Evolutionary conservation across 306 rosid genomes (phyloP).

Genomic region (Malus fusca): DNA sequence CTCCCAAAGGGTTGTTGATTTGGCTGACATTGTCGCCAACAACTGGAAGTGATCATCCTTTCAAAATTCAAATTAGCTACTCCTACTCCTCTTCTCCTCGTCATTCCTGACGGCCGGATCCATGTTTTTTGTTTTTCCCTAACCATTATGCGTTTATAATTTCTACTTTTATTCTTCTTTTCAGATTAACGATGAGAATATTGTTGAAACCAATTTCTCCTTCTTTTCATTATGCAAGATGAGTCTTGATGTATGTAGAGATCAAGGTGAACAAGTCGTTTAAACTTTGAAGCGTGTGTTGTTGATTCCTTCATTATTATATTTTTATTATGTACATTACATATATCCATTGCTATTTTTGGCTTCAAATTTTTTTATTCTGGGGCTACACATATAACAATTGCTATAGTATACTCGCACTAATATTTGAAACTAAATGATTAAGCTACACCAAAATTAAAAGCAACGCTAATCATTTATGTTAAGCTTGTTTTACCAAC

Average conservation of each 20-base stretch:
- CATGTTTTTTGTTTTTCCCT: slow-evolving; percentile 1
- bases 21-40: slow-evolving; percentile 95
- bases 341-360: too few relatives aligned
- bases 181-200: slow-evolving; percentile 41
- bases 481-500: too few relatives aligned
- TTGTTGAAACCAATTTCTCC: slow-evolving; percentile 36
- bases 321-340: too few relatives aligned
- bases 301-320: background rate
- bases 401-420: too few relatives aligned
- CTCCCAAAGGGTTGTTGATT: slow-evolving; percentile 96
- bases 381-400: too few relatives aligned
- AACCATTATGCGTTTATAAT: background rate
- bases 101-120: background rate
- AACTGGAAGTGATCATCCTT: slow-evolving; percentile 58
- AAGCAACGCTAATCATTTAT: too few relatives aligned
- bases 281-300: background rate
- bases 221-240: slow-evolving; percentile 32
- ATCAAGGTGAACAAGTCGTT: too few relatives aligned
- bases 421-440: too few relatives aligned
- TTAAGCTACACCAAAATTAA: too few relatives aligned
- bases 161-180: slow-evolving; percentile 4
- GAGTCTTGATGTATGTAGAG: background rate
- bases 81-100: background rate
- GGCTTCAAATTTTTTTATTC: too few relatives aligned
- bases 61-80: background rate